A percentile compares a stretch with the other conserved stretches of the same genome.
Evolutionary conservation across 108 stramenopile genomes (phyloP).

Genomic region (Ochromonas danica): DNA sequence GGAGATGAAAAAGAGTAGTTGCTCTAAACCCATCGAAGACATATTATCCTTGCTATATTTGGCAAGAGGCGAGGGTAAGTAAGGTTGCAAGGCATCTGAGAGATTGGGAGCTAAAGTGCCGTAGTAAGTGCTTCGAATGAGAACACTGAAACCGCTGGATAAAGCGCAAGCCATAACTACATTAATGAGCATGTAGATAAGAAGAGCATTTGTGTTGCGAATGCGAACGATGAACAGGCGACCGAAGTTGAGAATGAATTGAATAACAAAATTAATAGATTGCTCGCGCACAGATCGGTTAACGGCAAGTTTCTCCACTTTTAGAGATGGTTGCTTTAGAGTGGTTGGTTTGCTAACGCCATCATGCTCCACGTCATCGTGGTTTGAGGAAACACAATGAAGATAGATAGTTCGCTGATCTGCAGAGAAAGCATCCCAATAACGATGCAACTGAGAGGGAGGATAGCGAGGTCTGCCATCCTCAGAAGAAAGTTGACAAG

Average conservation of each 20-base stretch:
- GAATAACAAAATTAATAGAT: neutral
- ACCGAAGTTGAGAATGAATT: neutral
- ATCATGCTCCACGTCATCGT: neutral
- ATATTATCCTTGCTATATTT: neutral
- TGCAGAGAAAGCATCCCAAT: no score
- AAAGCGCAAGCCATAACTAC: neutral
- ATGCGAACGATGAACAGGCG: neutral
- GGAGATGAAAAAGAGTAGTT: neutral
- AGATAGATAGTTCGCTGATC: neutral
- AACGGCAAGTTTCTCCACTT: neutral
- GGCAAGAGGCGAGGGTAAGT: neutral
- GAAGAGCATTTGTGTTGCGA: neutral
- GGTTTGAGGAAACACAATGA: no score
- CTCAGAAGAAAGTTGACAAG: neutral
- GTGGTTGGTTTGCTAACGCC: no score
- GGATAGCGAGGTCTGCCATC: neutral
- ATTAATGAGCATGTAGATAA: neutral
- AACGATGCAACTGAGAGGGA: neutral
- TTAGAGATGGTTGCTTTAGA: neutral
- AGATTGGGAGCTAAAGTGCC: neutral
- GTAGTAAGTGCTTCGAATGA: neutral
- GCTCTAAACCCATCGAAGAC: neutral
- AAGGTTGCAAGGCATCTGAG: neutral
- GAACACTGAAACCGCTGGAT: neutral
- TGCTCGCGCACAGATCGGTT: neutral